Conservation (phyloP, 2,329 filamentous ascomycete genomes). For the Aspergillus fructus region DNA sequence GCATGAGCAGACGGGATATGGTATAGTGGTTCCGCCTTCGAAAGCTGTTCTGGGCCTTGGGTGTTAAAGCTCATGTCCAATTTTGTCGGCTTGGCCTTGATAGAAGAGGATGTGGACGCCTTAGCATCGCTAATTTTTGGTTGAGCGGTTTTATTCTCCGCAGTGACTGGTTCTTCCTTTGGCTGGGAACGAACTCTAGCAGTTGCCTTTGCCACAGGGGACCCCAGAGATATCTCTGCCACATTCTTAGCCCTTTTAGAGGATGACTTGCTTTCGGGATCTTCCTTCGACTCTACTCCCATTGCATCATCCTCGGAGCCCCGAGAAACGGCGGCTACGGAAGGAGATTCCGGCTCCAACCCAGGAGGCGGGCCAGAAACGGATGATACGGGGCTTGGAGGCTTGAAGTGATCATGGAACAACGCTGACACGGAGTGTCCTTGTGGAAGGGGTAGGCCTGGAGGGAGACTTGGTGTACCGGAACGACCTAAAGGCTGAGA, state of each 20-base stretch:
- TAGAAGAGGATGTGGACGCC: neutral
- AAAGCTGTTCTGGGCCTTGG: slow-evolving; percentile 17
- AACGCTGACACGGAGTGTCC: slow-evolving; percentile 37
- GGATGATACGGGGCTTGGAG: slow-evolving; percentile 32
- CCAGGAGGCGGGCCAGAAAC: slow-evolving; percentile 30
- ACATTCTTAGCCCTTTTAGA: slow-evolving; percentile 29
- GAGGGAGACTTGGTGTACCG: slow-evolving; percentile 42
- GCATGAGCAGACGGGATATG: slow-evolving; percentile 25
- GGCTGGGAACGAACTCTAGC: slow-evolving; percentile 26
- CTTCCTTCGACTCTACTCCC: slow-evolving; percentile 26
- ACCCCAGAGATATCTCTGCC: slow-evolving; percentile 42
- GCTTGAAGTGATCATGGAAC: slow-evolving; percentile 31
- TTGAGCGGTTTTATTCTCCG: slow-evolving; percentile 21
- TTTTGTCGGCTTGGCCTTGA: slow-evolving; percentile 36
- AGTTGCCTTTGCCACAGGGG: slow-evolving; percentile 37
- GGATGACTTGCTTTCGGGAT: slow-evolving; percentile 19
- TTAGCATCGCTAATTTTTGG: slow-evolving; percentile 10
- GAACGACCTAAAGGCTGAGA: slow-evolving; percentile 30
- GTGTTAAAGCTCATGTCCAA: slow-evolving; percentile 29
- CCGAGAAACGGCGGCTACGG: slow-evolving; percentile 31
- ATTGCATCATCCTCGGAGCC: slow-evolving; percentile 24
- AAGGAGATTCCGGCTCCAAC: slow-evolving; percentile 23
- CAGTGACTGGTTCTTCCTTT: slow-evolving; percentile 20
- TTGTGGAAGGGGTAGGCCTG: slow-evolving; percentile 43
- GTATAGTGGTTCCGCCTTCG: slow-evolving; percentile 25